Base-by-base conservation (phyloP, 2,329 filamentous ascomycete genomes). In the Karstenula rhodostoma region DNA sequence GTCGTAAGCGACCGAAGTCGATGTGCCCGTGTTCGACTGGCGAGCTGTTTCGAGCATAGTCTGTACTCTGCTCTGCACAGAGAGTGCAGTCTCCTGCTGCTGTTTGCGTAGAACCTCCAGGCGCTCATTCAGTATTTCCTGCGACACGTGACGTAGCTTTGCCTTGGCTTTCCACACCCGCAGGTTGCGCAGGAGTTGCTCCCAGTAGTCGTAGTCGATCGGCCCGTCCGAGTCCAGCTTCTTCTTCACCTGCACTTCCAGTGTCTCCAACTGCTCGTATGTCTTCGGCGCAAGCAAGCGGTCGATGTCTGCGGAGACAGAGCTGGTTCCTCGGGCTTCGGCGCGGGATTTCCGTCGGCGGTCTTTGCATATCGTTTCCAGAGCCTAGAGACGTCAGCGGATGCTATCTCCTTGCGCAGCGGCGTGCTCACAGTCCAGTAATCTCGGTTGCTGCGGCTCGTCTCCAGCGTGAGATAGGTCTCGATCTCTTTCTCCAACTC, bases 181-280 rank as follows among this genome's bases (percentile, higher is more conserved):
- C 64, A 99, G 82, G 73, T 90, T 96, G 67, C 89, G 89, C 62
- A 99, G 83, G 17, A 99, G 83, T 74, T 97, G 92, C 74, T 96
- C 93, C 95, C 95, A 99, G 77, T 98, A 99, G 79, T 99, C 95
- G 2, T 91, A 93, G 77, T 99, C 95, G 67, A 99, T 94, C 10
- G 92, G 89, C 73, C 97, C 94, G 73, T 97, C 90, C 8, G 93
- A 96, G 55, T 89, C 85, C 50, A 99, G 82, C 81, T 99, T 99
- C 17, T 85, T 83, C 74, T 88, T 89, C 77, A 99, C 95, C 80
- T 98, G 94, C 65, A 84, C 87, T 79, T 99, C 94, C 51, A 99
- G 83, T 19, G 86, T 86, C 73, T 94, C 90, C n/a, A 99, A 83
- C 77, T 98, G 92, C 70, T 93, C 90, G 70, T 92, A 89, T 17